A percentile compares a stretch with the other conserved stretches of the same genome.
Conservation (phyloP, 2,329 filamentous ascomycete species). For the Curvularia sp. region DNA sequence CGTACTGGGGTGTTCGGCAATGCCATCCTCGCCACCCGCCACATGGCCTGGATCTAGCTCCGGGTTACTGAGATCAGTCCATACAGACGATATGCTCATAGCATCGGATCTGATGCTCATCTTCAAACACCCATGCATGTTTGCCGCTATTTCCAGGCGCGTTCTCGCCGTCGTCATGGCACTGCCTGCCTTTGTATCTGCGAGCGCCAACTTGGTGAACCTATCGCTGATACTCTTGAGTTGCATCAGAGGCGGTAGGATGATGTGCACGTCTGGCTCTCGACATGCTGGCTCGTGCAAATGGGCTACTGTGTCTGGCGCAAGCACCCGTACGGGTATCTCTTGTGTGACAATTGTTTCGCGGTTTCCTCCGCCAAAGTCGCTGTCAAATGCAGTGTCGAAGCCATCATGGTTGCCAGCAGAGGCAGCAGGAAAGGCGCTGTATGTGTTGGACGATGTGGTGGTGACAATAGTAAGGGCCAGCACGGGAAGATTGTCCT, state of each 20-base stretch:
- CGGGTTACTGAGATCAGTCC: conserved; percentile 86
- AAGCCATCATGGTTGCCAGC: conserved; percentile 37
- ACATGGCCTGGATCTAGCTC: conserved; percentile 81
- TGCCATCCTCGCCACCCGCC: conserved; percentile 65
- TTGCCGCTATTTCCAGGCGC: conserved; percentile 85
- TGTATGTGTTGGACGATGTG: conserved; percentile 59
- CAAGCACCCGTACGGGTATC: conserved; percentile 90
- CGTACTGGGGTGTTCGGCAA: conserved; percentile 83
- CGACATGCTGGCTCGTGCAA: conserved; percentile 90
- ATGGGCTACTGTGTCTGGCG: conserved; percentile 83
- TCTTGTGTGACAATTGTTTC: conserved; percentile 95
- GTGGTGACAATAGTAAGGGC: conserved; percentile 89
- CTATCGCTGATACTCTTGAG: conserved; percentile 94
- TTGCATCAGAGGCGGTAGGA: conserved; percentile 83
- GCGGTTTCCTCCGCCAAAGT: conserved; percentile 64
- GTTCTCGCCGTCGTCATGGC: conserved; percentile 38
- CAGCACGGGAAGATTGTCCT: conserved; percentile 83
- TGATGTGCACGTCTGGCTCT: conserved; percentile 93
- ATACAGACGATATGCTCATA: conserved; percentile 82
- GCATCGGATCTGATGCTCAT: conserved; percentile 83
- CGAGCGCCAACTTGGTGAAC: conserved; percentile 79
- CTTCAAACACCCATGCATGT: conserved; percentile 88
- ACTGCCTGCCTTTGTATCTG: conserved; percentile 47
- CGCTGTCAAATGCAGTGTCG: conserved; percentile 34
- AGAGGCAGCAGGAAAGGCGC: conserved; percentile 40